Percentiles rank a stretch among this genome's conserved stretches.
phyloP scores from a whole-genome alignment of 2,329 filamentous ascomycete species.

The Phaeosphaeria sp. region DNA sequence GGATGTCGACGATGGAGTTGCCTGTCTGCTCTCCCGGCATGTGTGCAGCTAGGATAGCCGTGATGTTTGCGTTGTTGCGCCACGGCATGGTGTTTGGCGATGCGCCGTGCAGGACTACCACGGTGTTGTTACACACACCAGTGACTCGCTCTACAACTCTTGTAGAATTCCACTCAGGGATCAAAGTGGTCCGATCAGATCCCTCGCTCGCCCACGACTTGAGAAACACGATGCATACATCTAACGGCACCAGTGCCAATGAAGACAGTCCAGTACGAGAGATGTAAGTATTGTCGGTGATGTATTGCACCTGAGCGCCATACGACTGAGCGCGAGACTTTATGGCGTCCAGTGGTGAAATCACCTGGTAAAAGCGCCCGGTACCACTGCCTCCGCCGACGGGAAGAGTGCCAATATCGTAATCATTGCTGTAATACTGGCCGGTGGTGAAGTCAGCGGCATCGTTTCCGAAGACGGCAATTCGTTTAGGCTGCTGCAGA shows the following conservation, averaged over 20 bases:
- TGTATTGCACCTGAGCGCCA: constrained; percentile 54
- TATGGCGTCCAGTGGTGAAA: constrained; percentile 53
- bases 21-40: constrained; percentile 50
- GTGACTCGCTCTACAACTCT: constrained; percentile 52
- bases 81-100: constrained; percentile 50
- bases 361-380: constrained; percentile 47
- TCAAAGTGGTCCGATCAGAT: constrained; percentile 47
- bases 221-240: constrained; percentile 63
- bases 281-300: constrained; percentile 49
- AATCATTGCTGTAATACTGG: constrained; percentile 29
- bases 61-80: constrained; percentile 50
- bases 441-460: constrained; percentile 59
- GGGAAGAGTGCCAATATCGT: constrained; percentile 53
- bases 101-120: constrained; percentile 55
- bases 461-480: constrained; percentile 59
- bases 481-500: constrained; percentile 56
- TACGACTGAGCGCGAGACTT: constrained; percentile 32
- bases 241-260: constrained; percentile 44
- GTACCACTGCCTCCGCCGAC: constrained; percentile 53
- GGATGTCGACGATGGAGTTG: constrained; percentile 49
- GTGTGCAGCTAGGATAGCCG: constrained; percentile 50
- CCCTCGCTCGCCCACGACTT: constrained; percentile 60
- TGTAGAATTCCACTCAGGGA: constrained; percentile 52
- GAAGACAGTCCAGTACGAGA: constrained; percentile 28
- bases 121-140: constrained; percentile 55